These are phyloP conservation scores for Cardiospermum halicacabum DNA, from an alignment of 345 rosid genomes.

Conservation along the genomic window DNA sequence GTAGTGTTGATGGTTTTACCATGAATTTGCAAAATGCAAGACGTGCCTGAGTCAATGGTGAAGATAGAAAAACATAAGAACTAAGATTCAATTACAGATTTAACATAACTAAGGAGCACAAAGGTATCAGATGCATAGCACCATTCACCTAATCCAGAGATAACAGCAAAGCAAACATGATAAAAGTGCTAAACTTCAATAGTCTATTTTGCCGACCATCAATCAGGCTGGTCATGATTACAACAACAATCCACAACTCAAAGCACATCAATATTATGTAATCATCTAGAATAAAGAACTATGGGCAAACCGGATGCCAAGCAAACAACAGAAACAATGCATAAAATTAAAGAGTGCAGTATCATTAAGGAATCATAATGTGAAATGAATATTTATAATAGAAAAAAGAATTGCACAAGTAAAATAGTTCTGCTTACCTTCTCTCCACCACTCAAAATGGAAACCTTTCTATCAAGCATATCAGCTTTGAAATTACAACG, in stretches of 20 bases:
- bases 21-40: conserved; percentile 96
- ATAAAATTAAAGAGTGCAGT: not conserved
- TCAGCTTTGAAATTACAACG: conserved; percentile 96
- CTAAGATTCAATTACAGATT: not conserved
- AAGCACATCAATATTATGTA: not conserved
- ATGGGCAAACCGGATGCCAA: not conserved
- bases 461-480: conserved; percentile 91
- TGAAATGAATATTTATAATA: not conserved
- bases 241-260: not conserved
- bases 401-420: not conserved
- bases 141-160: not conserved
- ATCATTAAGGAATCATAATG: not conserved
- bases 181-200: not conserved
- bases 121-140: not conserved
- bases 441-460: conserved; percentile 93
- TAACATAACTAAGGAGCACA: not conserved
- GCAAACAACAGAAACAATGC: not conserved
- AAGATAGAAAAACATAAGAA: conserved; percentile 5
- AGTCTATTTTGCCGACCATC: not conserved
- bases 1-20: conserved; percentile 85
- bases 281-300: not conserved
- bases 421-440: conserved; percentile 37
- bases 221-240: not conserved
- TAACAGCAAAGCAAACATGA: not conserved
- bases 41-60: conserved; percentile 57